These are phyloP conservation scores for Suillus alpinus DNA, from an alignment of 768 basidiomycete species.

Conservation along the genomic window DNA sequence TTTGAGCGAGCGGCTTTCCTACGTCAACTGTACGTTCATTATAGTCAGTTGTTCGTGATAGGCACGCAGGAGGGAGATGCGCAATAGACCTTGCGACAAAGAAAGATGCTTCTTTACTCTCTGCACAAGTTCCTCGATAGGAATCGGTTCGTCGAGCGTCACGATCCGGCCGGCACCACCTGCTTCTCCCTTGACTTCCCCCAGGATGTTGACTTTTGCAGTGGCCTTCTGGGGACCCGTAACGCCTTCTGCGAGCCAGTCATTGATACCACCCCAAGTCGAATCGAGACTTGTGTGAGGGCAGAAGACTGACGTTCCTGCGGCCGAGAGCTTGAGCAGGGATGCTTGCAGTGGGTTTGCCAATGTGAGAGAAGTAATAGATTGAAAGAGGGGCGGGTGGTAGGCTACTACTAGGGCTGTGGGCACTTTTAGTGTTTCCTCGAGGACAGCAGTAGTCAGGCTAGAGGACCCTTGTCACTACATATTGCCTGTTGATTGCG, in stretches of 20 bases:
- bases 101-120: conserved; percentile 70
- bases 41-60: not conserved
- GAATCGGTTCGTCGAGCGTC: conserved; percentile 52
- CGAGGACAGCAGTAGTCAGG: conserved; percentile 66
- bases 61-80: conserved; percentile 5
- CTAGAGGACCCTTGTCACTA: conserved; percentile 36
- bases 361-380: conserved; percentile 73
- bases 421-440: conserved; percentile 61
- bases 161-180: conserved; percentile 73
- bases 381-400: conserved; percentile 82
- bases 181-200: conserved; percentile 41
- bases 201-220: conserved; percentile 33
- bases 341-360: conserved; percentile 75
- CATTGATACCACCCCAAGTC: conserved; percentile 84
- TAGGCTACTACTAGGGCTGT: conserved; percentile 75
- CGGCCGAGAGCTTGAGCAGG: conserved; percentile 74
- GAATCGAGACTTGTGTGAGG: conserved; percentile 89
- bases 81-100: conserved; percentile 49
- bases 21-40: conserved; percentile 55
- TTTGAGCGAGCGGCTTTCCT: conserved; percentile 42
- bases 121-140: conserved; percentile 56
- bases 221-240: conserved; percentile 32
- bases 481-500: conserved; percentile 5
- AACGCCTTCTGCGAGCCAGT: conserved; percentile 73
- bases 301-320: conserved; percentile 81